Conservation (phyloP, 129 eudicot genomes). For the Silybum marianum region DNA sequence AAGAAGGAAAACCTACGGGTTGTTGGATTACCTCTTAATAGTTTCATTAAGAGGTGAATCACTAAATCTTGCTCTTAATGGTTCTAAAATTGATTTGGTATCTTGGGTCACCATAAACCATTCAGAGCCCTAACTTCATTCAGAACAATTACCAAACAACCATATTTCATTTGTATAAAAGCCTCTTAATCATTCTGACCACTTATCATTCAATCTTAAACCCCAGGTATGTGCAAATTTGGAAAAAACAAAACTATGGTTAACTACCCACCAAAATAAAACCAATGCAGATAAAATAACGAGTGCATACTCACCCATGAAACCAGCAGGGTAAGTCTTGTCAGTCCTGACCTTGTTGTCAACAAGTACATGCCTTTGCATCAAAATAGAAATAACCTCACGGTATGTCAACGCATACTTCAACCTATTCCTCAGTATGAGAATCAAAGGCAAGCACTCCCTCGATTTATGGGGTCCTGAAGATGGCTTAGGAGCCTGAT, state of each 20-base stretch:
- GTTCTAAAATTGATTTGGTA: no score
- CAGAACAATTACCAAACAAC: no score
- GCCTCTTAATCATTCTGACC: no score
- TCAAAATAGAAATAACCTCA: constrained; percentile 54
- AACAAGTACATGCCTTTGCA: constrained; percentile 61
- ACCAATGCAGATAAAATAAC: neutral
- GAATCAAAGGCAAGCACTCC: constrained; percentile 57
- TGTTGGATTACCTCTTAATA: no score
- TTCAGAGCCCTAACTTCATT: no score
- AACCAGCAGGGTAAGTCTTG: constrained; percentile 61
- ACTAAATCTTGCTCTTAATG: no score
- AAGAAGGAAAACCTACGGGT: neutral
- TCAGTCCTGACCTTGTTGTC: constrained; percentile 58
- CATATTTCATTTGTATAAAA: no score
- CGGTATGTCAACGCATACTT: constrained; percentile 60
- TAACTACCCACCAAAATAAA: neutral
- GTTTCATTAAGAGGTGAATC: no score
- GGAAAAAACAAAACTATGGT: no score
- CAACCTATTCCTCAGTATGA: constrained; percentile 52
- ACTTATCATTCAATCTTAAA: neutral
- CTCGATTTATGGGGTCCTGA: constrained; percentile 66
- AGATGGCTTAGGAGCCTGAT: constrained; percentile 64
- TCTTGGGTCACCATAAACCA: no score
- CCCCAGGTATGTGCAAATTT: neutral
- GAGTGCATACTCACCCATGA: constrained; percentile 41